phyloP scores from a whole-genome alignment of 176 grass and related monocot genomes.

The Triticum monococcum region DNA sequence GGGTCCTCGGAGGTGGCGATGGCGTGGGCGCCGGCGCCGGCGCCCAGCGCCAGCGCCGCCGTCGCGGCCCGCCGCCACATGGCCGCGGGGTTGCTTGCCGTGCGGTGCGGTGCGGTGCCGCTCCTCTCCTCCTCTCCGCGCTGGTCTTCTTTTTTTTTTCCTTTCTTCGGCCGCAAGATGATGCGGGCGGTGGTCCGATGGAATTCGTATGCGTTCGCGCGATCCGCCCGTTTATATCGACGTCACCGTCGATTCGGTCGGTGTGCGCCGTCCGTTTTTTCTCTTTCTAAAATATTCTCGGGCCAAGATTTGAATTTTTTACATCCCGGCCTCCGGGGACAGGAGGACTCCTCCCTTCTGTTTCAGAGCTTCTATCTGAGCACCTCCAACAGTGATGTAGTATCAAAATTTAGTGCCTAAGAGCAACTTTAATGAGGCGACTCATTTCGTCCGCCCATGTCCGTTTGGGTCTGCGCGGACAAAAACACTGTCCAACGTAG shows the following conservation, averaged over 20 bases:
- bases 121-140: neutral
- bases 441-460: too few relatives aligned
- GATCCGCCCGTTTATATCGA: slow-evolving; percentile 34
- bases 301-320: neutral
- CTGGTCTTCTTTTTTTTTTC: neutral
- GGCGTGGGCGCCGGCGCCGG: slow-evolving; percentile 37
- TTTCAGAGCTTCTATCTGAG: too few relatives aligned
- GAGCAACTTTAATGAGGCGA: too few relatives aligned
- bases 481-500: too few relatives aligned
- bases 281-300: too few relatives aligned
- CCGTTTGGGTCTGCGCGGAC: too few relatives aligned
- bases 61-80: slow-evolving; percentile 55
- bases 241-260: neutral
- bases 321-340: too few relatives aligned
- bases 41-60: slow-evolving; percentile 48
- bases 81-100: neutral
- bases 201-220: slow-evolving; percentile 18
- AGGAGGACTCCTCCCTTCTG: too few relatives aligned
- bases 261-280: too few relatives aligned
- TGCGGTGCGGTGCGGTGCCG: neutral
- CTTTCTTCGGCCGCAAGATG: slow-evolving; percentile 47
- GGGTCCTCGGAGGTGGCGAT: slow-evolving; percentile 63
- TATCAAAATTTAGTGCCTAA: too few relatives aligned
- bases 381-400: too few relatives aligned
- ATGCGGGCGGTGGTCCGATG: neutral